These are phyloP conservation scores for Aspergillus pseudonomiae DNA, from an alignment of 2,329 filamentous ascomycete species.

Conservation along the genomic window DNA sequence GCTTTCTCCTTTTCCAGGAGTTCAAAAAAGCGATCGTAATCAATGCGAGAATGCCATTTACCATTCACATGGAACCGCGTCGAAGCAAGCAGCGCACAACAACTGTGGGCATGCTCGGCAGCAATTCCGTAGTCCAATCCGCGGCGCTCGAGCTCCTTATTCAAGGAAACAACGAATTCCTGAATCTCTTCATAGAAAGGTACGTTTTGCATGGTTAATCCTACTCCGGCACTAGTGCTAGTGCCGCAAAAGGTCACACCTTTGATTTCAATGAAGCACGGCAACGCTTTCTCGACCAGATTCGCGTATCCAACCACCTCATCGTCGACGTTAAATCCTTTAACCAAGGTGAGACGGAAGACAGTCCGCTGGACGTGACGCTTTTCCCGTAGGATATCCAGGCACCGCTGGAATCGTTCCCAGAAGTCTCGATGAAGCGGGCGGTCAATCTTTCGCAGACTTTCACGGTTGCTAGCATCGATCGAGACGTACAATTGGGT, in stretches of 20 bases:
- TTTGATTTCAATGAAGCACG: conserved; percentile 94
- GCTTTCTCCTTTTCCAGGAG: conserved; percentile 67
- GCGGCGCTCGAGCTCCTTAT: conserved; percentile 67
- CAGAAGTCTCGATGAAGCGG: conserved; percentile 95
- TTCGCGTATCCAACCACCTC: conserved; percentile 89
- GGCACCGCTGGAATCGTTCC: conserved; percentile 89
- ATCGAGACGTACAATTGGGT: conserved; percentile 97
- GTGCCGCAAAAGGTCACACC: conserved; percentile 97
- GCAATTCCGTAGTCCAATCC: conserved; percentile 86
- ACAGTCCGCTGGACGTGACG: conserved; percentile 88
- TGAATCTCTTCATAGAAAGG: conserved; percentile 92
- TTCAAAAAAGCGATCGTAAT: conserved; percentile 86
- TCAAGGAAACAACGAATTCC: conserved; percentile 77
- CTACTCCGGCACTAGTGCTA: conserved; percentile 77
- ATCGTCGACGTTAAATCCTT: conserved; percentile 96
- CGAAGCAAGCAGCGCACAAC: conserved; percentile 85
- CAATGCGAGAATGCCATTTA: conserved; percentile 88
- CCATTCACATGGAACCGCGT: conserved; percentile 75
- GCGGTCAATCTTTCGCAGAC: conserved; percentile 82
- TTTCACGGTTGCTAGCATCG: conserved; percentile 88
- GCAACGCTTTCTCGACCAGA: conserved; percentile 81
- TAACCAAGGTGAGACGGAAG: conserved; percentile 91
- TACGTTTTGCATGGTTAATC: conserved; percentile 95
- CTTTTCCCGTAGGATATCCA: conserved; percentile 84
- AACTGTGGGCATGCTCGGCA: conserved; percentile 93